Conservation (phyloP, 768 basidiomycete genomes). For the Lactifluus volemus region DNA sequence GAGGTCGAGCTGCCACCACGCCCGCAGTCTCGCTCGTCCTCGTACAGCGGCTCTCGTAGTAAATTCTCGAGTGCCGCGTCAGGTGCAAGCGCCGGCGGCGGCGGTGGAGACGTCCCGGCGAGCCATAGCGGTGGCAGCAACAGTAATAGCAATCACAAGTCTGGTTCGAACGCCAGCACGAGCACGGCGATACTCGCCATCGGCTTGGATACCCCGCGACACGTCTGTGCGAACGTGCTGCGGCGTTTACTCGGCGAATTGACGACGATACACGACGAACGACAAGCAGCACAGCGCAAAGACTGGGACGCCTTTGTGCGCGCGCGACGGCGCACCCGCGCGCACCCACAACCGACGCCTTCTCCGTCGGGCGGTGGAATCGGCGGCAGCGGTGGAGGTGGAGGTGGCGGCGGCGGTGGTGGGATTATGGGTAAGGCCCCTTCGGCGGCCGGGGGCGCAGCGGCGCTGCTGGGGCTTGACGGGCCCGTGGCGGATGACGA, state of each 20-base stretch:
- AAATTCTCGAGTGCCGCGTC: not conserved
- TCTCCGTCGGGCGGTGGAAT: constrained; percentile 14
- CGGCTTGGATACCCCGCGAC: constrained; percentile 54
- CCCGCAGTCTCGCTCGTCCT: constrained; percentile 2
- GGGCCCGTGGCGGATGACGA: constrained; percentile 63
- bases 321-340: constrained; percentile 35
- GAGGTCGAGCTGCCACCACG: constrained; percentile 11
- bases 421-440: not conserved
- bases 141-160: not conserved
- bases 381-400: constrained; percentile 17
- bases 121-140: not conserved
- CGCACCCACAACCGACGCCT: constrained; percentile 32
- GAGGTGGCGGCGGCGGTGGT: not conserved
- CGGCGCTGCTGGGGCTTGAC: constrained; percentile 59
- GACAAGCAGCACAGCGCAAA: constrained; percentile 56
- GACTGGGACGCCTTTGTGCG: constrained; percentile 89
- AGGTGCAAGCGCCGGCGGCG: not conserved
- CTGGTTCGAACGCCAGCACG: constrained; percentile 21
- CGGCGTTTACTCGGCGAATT: constrained; percentile 65
- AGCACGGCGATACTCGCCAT: constrained; percentile 50
- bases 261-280: constrained; percentile 74
- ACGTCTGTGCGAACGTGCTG: constrained; percentile 69
- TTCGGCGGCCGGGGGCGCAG: constrained; percentile 35
- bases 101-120: not conserved
- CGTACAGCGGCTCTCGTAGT: not conserved